Evolutionary conservation across 768 basidiomycete genomes (phyloP), one percentile per base, ranked within the genome.

Genomic region (Neoboletus brunneissimus): DNA sequence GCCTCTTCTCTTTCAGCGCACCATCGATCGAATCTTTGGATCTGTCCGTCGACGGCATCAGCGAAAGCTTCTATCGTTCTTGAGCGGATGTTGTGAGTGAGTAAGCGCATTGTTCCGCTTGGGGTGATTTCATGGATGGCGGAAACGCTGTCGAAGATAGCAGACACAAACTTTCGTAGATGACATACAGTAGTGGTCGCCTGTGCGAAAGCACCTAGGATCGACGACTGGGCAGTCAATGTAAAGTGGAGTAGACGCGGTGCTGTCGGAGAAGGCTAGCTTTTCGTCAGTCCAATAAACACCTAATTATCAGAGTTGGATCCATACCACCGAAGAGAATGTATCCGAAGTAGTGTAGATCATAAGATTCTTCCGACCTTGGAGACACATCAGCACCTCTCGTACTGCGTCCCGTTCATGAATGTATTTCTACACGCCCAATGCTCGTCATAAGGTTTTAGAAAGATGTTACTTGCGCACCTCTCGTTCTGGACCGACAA

Each of bases 61-160:
- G 87, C 82, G 66, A 91, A 91, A 0, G 91, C 91, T 67, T 93
- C 89, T n/a, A 89, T 71, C 0, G 88, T 91, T 32, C 79, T 80
- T 11, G 84, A 83, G 11, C 61, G 45, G 54, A 58, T 58, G 48
- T 44, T 62, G 32, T 66, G 65, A 32, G 63, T 59, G 31, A 73
- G 57, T 45, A 74, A 49, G 38, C 50, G 62, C 45, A 35, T 53
- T 10, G 63, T 59, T 25, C 57, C 67, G 4, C 61, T 69, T 29
- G 71, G 57, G 10, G 63, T 58, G 8, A 56, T 66, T 67, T 60
- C 55, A 16, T 59, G 56, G 37, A 48, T 32, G 1, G 52, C 22
- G 25, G 56, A 61, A n/a, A 60, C 59, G 9, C 72, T 69, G 13
- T 76, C 66, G 48, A 84, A 78, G 43, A 86, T 72, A 25, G 77